Evolutionary conservation across 768 basidiomycete genomes (phyloP).

Genomic region (Xerocomus brunneocitrinus): DNA sequence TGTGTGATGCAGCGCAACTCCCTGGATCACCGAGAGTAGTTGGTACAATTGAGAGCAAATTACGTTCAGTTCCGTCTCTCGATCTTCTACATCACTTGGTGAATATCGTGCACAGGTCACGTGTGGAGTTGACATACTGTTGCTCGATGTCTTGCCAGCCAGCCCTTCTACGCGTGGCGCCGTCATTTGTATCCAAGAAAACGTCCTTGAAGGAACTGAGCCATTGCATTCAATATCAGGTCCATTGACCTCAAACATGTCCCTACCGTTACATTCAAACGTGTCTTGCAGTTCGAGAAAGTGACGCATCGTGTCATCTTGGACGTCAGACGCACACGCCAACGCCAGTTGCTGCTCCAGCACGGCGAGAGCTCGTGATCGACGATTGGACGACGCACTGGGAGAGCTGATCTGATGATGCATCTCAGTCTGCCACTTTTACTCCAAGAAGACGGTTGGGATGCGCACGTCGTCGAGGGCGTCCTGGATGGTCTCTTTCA

Average conservation of each 20-base stretch:
- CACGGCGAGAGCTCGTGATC: slow-evolving; percentile 49
- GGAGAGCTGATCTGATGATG: slow-evolving; percentile 58
- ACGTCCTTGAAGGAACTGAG: slow-evolving; percentile 64
- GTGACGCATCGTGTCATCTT: slow-evolving; percentile 42
- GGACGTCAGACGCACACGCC: slow-evolving; percentile 41
- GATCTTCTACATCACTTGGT: slow-evolving; percentile 33
- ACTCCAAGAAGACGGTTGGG: background rate
- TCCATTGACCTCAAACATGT: background rate
- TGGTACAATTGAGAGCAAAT: slow-evolving; percentile 52
- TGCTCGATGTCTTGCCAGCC: slow-evolving; percentile 41
- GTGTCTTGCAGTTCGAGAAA: slow-evolving; percentile 70
- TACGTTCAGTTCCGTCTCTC: slow-evolving; percentile 43
- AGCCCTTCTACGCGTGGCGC: slow-evolving; percentile 48
- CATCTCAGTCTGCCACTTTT: slow-evolving; percentile 8
- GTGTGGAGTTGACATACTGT: slow-evolving; percentile 32
- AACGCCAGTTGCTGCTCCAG: slow-evolving; percentile 54
- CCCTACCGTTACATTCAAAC: slow-evolving; percentile 79
- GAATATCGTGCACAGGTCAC: background rate
- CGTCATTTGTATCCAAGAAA: slow-evolving; percentile 56
- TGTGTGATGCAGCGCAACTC: slow-evolving; percentile 64
- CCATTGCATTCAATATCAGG: slow-evolving; percentile 4
- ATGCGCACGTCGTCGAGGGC: slow-evolving; percentile 64
- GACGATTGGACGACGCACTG: slow-evolving; percentile 47
- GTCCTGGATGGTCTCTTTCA: slow-evolving; percentile 51
- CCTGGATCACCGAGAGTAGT: slow-evolving; percentile 70